A percentile compares a stretch with the other conserved stretches of the same genome.
Evolutionary conservation across 148 eudicot genomes (phyloP).

Genomic region (Arbutus unedo): DNA sequence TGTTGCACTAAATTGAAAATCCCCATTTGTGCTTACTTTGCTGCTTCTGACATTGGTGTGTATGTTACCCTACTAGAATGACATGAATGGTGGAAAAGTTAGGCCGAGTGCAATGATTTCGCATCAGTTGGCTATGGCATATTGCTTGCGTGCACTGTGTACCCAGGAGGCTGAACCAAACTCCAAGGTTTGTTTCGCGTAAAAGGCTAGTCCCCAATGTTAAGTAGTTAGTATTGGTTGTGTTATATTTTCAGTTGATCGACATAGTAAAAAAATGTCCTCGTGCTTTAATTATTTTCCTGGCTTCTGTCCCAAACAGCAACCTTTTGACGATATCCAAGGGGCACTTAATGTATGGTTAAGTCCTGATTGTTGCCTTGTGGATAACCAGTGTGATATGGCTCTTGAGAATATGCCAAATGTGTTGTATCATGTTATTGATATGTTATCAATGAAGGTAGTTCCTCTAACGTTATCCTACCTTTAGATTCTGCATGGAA

Average conservation of each 20-base stretch:
- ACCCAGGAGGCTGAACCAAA: conserved; percentile 62
- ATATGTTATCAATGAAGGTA: conserved; percentile 85
- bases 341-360: conserved; percentile 54
- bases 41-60: conserved; percentile 8
- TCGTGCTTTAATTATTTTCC: conserved; percentile 9
- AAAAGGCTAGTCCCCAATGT: conserved; percentile 23
- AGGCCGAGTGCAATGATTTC: conserved; percentile 24
- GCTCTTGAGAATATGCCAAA: conserved; percentile 42
- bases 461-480: conserved; percentile 11
- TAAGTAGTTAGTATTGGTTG: conserved; percentile 3
- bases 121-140: conserved; percentile 56
- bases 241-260: background rate
- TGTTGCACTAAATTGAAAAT: background rate
- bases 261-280: background rate
- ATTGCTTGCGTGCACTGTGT: conserved; percentile 73
- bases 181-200: conserved; percentile 40
- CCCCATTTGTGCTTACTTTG: background rate
- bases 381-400: conserved; percentile 30
- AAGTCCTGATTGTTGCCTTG: conserved; percentile 33
- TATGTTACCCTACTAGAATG: conserved; percentile 36
- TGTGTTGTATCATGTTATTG: conserved; percentile 64
- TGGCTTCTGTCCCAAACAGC: conserved; percentile 37
- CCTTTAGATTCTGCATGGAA: conserved; percentile 6
- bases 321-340: conserved; percentile 50
- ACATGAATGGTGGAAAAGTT: conserved; percentile 23